Conservation (phyloP, 73 alveolate species). For the Blepharisma japonicum region DNA sequence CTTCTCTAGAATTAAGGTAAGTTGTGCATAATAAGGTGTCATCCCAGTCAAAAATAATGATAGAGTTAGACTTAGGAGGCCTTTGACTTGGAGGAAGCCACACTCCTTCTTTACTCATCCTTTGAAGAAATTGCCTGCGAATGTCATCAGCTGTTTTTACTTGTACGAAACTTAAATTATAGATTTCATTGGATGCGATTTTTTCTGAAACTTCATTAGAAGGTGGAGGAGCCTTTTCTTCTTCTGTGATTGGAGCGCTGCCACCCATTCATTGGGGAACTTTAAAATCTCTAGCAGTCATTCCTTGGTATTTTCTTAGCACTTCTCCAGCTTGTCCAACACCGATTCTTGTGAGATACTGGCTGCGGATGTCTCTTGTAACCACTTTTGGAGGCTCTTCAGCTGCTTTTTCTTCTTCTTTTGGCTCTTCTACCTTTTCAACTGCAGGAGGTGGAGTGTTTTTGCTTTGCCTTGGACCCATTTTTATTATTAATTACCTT, state of each 20-base stretch:
- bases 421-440: too few species aligned
- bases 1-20: slow-evolving; percentile 75
- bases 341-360: neutral
- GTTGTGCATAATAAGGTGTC: slow-evolving; percentile 98
- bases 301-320: neutral
- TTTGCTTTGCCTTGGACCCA: neutral
- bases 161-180: neutral
- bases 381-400: neutral
- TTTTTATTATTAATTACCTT: too few species aligned
- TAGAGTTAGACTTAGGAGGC: slow-evolving; percentile 60
- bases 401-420: neutral
- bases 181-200: neutral
- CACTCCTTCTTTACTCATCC: slow-evolving; percentile 49
- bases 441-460: neutral
- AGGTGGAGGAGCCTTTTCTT: neutral
- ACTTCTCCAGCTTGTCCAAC: neutral
- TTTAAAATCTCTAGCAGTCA: slow-evolving; percentile 15
- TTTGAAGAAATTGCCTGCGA: slow-evolving; percentile 52
- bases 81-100: slow-evolving; percentile 68
- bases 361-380: neutral
- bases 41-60: slow-evolving; percentile 99
- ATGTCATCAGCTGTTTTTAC: slow-evolving; percentile 33
- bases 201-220: slow-evolving; percentile 6
- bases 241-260: slow-evolving; percentile 2
- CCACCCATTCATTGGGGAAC: slow-evolving; percentile 16